These are phyloP conservation scores for Wickerhamomyces tratensis DNA, from an alignment of 805 yeast species.

Conservation along the genomic window DNA sequence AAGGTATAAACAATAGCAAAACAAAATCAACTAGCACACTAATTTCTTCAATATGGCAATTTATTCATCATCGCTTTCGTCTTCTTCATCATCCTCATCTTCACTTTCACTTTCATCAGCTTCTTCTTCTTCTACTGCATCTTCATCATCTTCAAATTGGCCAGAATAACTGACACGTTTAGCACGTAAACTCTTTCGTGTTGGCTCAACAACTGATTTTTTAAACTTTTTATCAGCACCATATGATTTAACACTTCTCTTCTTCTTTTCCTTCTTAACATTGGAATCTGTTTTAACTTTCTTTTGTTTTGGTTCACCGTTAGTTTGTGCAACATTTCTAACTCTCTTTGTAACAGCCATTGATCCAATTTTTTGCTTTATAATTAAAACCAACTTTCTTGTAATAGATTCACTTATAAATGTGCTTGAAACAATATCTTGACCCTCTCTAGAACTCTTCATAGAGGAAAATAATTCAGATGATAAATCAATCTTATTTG, in stretches of 20 bases:
- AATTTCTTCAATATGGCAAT: too few species aligned
- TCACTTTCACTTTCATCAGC: slow-evolving; percentile 8
- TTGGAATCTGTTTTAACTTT: slow-evolving; percentile 12
- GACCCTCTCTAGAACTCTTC: slow-evolving; percentile 47
- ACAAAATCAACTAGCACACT: too few species aligned
- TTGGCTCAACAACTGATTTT: slow-evolving; percentile 10
- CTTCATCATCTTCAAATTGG: slow-evolving; percentile 1
- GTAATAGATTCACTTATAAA: slow-evolving; percentile 43
- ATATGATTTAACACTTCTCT: slow-evolving; percentile 2
- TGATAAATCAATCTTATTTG: slow-evolving; percentile 65
- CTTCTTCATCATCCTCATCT: slow-evolving; percentile 3
- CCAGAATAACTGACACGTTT: slow-evolving; percentile 27
- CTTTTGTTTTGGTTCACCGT: slow-evolving; percentile 7
- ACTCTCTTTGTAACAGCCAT: slow-evolving; percentile 13
- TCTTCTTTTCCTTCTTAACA: slow-evolving; percentile 4
- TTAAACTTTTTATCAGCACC: slow-evolving; percentile 13
- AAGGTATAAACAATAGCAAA: too few species aligned
- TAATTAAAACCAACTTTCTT: slow-evolving; percentile 24
- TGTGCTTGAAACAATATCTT: slow-evolving; percentile 39
- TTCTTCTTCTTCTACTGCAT: slow-evolving; percentile 7
- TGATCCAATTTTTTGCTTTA: slow-evolving; percentile 22
- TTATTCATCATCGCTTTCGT: too few species aligned
- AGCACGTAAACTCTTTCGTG: slow-evolving; percentile 34
- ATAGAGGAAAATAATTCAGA: slow-evolving; percentile 63
- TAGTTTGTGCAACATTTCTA: slow-evolving; percentile 1